Base-by-base conservation (phyloP, 257 asterid genomes). In the Mitragyna speciosa region DNA sequence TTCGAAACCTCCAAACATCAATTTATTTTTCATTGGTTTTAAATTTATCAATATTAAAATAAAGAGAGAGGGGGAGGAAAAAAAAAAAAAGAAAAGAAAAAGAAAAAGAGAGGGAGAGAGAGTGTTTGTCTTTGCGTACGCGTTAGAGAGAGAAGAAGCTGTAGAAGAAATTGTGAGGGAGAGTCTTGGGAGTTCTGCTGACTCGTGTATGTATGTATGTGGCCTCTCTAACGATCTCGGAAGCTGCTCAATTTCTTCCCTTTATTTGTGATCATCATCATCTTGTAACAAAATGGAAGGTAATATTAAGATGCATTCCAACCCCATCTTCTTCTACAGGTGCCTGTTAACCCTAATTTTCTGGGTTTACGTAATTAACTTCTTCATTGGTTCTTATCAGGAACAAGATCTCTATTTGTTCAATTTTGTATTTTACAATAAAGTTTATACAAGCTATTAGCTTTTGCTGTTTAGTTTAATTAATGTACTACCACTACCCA, bases 231-330 rank as follows among this genome's bases (percentile, higher is more conserved):
- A 59, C 70, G 70, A 75, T 59, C 79, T 59, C 58, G n/a, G 61
- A 54, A 19, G 61, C 24, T 54, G n/a, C 11, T 58, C 64, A 17
- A 8, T 56, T 48, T 17, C 56, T 31, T 30, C 66, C 20, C 41
- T 73, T 1, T 8, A 75, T 75, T 49, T 74, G 36, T 12, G n/a
- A 39, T 75, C 24, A 59, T 59, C 12, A 16, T 14, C 19, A 51
- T 48, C 49, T 7, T 54, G 54, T 16, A 31, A 19, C 70, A 56
- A 63, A 63, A 76, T 76, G 79, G 79, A 76, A 43, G 79, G 79
- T 76, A 24, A 49, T 41, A 43, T 24, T 0, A 28, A 45, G 6
- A 20, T 1, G 17, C 15, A n/a, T 0, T n/a, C 33, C 64, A 7
- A 7, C 22, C 20, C 9, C 24, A 10, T 30, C 72, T 39, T 17